Evolutionary conservation across 305 asterid genomes (phyloP).

Genomic region (Fraxinus baroniana): DNA sequence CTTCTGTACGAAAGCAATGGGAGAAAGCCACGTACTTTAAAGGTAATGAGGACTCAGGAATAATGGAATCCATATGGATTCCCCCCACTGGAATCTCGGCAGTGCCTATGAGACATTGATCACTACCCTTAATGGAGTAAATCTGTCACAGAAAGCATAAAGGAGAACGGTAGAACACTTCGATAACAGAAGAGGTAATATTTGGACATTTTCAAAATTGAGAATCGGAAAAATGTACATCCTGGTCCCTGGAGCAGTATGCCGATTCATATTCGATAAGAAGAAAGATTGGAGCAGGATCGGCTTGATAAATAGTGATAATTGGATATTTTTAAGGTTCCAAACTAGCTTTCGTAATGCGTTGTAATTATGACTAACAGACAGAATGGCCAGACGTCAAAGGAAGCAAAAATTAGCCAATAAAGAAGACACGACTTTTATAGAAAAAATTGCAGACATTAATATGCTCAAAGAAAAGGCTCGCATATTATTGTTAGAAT

Average conservation of each 20-base stretch:
- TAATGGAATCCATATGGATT: constrained; percentile 91
- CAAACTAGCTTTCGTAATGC: not conserved
- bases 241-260: not conserved
- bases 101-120: constrained; percentile 95
- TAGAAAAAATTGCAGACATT: not conserved
- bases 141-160: constrained; percentile 44
- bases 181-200: not conserved
- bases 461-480: not conserved
- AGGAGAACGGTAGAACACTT: not conserved
- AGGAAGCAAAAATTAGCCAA: not conserved
- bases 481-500: not conserved
- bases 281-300: not conserved
- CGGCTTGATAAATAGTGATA: not conserved
- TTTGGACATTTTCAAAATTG: not conserved
- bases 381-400: not conserved
- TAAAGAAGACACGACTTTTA: not conserved
- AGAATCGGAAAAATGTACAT: not conserved
- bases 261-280: not conserved
- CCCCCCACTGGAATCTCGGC: constrained; percentile 98
- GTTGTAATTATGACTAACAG: not conserved
- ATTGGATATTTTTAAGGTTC: not conserved
- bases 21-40: constrained; percentile 86
- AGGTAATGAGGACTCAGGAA: constrained; percentile 72
- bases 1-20: constrained; percentile 96
- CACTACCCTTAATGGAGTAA: constrained; percentile 85